These are phyloP conservation scores for Cladosporium phlei DNA, from an alignment of 2,329 filamentous ascomycete species.

Conservation along the genomic window DNA sequence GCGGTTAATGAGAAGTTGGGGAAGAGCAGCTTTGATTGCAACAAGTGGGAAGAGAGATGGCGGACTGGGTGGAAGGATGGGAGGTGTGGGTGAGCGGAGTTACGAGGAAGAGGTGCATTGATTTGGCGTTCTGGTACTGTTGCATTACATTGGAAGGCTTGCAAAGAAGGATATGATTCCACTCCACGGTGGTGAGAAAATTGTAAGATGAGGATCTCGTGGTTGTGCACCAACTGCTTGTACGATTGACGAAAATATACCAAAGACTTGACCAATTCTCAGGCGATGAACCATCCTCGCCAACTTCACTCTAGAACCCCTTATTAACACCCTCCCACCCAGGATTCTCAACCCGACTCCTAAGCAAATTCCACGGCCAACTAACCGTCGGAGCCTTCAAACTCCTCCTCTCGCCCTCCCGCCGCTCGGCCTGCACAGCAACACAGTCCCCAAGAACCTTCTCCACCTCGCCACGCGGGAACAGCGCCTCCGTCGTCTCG, in stretches of 20 bases:
- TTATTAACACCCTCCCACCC: constrained; percentile 25
- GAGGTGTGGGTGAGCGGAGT: constrained; percentile 58
- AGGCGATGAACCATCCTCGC: not conserved
- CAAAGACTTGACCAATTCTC: too few species aligned
- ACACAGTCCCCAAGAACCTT: constrained; percentile 42
- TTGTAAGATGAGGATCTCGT: too few species aligned
- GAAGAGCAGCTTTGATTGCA: constrained; percentile 86
- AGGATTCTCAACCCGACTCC: constrained; percentile 19
- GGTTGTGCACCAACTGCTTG: too few species aligned
- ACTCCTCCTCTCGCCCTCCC: constrained; percentile 27
- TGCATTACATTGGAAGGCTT: too few species aligned
- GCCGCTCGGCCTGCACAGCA: constrained; percentile 34
- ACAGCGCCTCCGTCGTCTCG: constrained; percentile 25
- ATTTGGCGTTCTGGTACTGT: too few species aligned
- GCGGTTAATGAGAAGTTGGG: constrained; percentile 85
- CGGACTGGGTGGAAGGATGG: constrained; percentile 78
- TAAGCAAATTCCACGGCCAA: constrained; percentile 24
- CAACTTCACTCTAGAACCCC: constrained; percentile 18
- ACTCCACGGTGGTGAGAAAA: too few species aligned
- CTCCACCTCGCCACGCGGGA: constrained; percentile 38
- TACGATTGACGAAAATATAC: too few species aligned
- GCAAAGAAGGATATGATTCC: too few species aligned
- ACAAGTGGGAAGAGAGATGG: constrained; percentile 90
- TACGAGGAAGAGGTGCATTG: too few species aligned
- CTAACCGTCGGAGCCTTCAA: constrained; percentile 36